Conservation (phyloP, 202 grass and related monocot genomes). For the Hordeum pubiflorum region DNA sequence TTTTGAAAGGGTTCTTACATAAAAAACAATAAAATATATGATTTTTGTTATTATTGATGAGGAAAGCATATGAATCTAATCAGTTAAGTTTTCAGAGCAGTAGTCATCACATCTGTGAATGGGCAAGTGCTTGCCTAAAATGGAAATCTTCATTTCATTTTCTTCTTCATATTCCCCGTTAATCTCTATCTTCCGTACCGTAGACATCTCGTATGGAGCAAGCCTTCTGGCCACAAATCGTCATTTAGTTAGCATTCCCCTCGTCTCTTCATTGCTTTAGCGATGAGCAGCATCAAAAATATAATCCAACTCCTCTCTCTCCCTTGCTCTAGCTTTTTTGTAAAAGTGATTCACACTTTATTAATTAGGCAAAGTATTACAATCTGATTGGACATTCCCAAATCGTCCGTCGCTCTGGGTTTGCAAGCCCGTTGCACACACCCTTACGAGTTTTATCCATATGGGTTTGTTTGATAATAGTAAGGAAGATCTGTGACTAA, state of each 20-base stretch:
- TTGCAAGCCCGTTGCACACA: neutral
- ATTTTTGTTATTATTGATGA: neutral
- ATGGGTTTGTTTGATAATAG: conserved; percentile 14
- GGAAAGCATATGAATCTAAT: neutral
- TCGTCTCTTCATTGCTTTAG: neutral
- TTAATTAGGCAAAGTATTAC: neutral
- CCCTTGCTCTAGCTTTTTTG: neutral
- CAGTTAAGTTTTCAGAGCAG: neutral
- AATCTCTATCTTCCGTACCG: neutral
- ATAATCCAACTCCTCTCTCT: neutral
- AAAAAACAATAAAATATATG: neutral
- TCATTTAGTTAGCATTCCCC: neutral
- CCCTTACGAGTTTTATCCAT: neutral
- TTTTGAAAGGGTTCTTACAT: conserved; percentile 3
- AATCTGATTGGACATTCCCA: neutral
- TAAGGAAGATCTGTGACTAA: neutral
- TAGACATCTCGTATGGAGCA: neutral
- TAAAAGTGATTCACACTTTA: neutral
- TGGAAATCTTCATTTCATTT: neutral
- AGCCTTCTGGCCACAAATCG: neutral
- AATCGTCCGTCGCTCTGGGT: neutral
- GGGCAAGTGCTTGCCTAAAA: neutral
- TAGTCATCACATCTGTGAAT: neutral
- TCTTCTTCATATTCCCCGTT: neutral
- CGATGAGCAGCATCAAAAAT: neutral